phyloP scores from a whole-genome alignment of 257 asterid species.

The Solanum piurae region DNA sequence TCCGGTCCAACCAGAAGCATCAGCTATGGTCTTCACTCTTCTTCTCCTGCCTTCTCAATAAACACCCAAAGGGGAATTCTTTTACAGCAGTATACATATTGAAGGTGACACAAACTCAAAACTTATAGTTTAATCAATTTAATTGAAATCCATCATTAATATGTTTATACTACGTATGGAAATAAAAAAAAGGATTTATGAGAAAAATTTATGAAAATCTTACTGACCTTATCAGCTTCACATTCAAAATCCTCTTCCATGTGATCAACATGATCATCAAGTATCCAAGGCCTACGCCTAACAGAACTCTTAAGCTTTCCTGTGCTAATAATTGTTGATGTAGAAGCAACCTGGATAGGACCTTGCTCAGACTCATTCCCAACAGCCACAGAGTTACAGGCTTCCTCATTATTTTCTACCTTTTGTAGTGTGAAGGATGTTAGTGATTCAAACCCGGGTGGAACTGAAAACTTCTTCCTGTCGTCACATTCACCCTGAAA shows the following conservation, averaged over 20 bases:
- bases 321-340: constrained; percentile 15
- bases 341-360: constrained; percentile 5
- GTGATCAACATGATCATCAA: constrained; percentile 16
- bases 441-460: constrained; percentile 76
- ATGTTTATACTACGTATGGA: neutral
- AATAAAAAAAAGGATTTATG: neutral
- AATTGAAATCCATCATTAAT: neutral
- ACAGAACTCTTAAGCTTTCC: constrained; percentile 27
- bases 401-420: constrained; percentile 10
- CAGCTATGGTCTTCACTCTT: neutral
- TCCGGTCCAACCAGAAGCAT: neutral
- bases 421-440: constrained; percentile 45
- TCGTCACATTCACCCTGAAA: neutral
- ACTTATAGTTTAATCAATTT: neutral
- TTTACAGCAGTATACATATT: neutral
- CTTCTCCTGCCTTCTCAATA: neutral
- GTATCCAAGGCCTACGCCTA: constrained; percentile 38
- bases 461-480: constrained; percentile 26
- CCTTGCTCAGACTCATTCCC: constrained; percentile 8
- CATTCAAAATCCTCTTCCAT: constrained; percentile 15
- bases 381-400: constrained; percentile 6
- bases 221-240: constrained; percentile 28
- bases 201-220: constrained; percentile 2
- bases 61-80: neutral
- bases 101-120: neutral